A percentile compares a stretch with the other conserved stretches of the same genome.
phyloP scores from a whole-genome alignment of 192 early-diverging fungal genomes.

The Coemansia sp. region DNA sequence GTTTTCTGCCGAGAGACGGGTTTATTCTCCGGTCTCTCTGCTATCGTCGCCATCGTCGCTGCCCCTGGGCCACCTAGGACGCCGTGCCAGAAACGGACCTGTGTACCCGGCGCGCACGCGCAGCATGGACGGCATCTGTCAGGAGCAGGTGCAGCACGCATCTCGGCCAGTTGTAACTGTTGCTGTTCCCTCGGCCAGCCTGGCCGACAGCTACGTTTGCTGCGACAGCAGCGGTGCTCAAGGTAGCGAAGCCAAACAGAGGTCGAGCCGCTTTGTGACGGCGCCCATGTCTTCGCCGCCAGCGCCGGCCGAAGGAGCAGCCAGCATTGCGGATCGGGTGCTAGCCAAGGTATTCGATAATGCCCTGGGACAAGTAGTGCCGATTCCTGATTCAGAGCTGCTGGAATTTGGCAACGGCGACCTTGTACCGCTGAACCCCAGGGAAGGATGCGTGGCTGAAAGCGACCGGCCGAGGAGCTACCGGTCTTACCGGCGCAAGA shows the following conservation, averaged over 20 bases:
- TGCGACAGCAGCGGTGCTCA: not conserved
- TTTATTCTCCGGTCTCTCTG: not conserved
- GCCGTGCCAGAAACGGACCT: not conserved
- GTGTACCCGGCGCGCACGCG: constrained; percentile 5
- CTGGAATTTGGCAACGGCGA: constrained; percentile 30
- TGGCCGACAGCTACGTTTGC: not conserved
- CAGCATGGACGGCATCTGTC: constrained; percentile 3
- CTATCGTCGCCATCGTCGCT: not conserved
- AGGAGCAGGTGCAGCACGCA: not conserved
- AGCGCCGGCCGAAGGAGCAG: constrained; percentile 7
- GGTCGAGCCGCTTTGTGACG: constrained; percentile 6
- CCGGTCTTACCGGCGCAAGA: constrained; percentile 16
- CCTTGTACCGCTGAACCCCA: constrained; percentile 39
- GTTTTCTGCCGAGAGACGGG: not conserved
- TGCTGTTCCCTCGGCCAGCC: not conserved
- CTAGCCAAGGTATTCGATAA: constrained; percentile 4
- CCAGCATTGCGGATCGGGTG: constrained; percentile 17
- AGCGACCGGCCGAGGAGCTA: not conserved
- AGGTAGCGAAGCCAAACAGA: not conserved
- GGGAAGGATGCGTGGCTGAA: not conserved
- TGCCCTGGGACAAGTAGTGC: not conserved
- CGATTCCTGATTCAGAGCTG: constrained; percentile 18
- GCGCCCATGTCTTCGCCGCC: constrained; percentile 22
- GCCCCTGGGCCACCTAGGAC: not conserved
- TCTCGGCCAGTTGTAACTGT: constrained; percentile 5